These are phyloP conservation scores for Xerocomus nothofagi DNA, from an alignment of 1,284 basidiomycete genomes.

Conservation along the genomic window DNA sequence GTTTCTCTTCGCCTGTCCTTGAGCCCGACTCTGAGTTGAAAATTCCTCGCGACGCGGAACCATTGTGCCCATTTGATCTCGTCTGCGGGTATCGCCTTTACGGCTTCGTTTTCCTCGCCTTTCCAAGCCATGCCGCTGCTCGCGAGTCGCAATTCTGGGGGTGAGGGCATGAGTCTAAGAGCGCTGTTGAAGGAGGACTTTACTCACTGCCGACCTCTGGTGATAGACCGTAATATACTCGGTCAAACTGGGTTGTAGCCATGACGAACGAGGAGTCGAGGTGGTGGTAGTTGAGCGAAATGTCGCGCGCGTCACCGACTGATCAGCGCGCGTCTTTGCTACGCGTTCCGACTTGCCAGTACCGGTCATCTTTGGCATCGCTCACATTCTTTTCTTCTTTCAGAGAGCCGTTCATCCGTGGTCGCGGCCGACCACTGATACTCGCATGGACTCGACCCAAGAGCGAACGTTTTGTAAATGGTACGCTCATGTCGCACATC, in stretches of 20 bases:
- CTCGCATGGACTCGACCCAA: conserved; percentile 35
- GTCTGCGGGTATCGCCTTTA: conserved; percentile 64
- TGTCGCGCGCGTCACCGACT: conserved; percentile 13
- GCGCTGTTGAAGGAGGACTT: not conserved
- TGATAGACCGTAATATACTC: conserved; percentile 76
- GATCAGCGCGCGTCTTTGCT: conserved; percentile 29
- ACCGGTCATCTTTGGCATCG: not conserved
- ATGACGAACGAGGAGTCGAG: conserved; percentile 30
- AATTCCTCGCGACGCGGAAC: conserved; percentile 89
- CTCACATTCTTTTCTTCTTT: not conserved
- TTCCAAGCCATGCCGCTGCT: conserved; percentile 92
- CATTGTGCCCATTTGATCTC: conserved; percentile 90
- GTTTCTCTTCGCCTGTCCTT: conserved; percentile 76
- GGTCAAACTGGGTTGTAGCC: conserved; percentile 77
- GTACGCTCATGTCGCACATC: conserved; percentile 38
- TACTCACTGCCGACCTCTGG: conserved; percentile 79
- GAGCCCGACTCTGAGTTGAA: conserved; percentile 83
- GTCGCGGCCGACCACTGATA: not conserved
- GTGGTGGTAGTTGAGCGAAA: conserved; percentile 3
- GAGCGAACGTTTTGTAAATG: conserved; percentile 84
- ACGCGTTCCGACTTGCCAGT: not conserved
- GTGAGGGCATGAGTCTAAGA: conserved; percentile 5
- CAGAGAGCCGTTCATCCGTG: not conserved
- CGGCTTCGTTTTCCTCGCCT: conserved; percentile 62
- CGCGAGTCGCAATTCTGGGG: conserved; percentile 84